Percentiles rank a stretch among this genome's conserved stretches.
phyloP scores from a whole-genome alignment of 2,329 filamentous ascomycete genomes.

The Iodosphaeria phyllophila region DNA sequence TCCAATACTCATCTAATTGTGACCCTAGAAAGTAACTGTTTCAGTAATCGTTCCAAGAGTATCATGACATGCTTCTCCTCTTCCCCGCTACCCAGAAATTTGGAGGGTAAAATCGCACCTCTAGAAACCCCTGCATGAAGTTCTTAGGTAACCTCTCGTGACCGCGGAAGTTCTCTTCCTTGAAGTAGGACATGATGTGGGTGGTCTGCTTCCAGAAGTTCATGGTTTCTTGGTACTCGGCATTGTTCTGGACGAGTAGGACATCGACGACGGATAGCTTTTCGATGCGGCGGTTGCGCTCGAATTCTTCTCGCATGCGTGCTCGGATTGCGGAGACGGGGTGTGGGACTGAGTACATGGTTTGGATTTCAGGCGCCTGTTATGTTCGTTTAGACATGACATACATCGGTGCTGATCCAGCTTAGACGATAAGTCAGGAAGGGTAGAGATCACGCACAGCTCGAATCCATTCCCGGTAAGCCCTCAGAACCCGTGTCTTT shows the following conservation, averaged over 20 bases:
- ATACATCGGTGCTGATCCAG: no score
- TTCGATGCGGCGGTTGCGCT: constrained; percentile 83
- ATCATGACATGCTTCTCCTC: constrained; percentile 63
- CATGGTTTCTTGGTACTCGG: constrained; percentile 96
- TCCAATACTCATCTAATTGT: no score
- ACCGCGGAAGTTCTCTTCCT: constrained; percentile 62
- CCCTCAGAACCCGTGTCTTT: constrained; percentile 65
- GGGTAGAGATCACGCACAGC: constrained; percentile 46
- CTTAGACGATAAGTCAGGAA: background rate
- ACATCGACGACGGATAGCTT: constrained; percentile 81
- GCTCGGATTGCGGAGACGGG: constrained; percentile 77
- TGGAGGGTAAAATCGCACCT: constrained; percentile 55
- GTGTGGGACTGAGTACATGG: constrained; percentile 86
- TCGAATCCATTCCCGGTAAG: constrained; percentile 92
- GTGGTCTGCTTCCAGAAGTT: constrained; percentile 98
- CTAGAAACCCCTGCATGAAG: constrained; percentile 89
- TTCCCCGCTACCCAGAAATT: no score
- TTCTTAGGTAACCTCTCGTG: constrained; percentile 61
- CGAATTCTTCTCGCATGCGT: constrained; percentile 91
- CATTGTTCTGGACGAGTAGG: constrained; percentile 74
- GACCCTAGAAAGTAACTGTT: constrained; percentile 47
- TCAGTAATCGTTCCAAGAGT: constrained; percentile 89
- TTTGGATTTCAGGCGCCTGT: constrained; percentile 93
- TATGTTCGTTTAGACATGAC: no score
- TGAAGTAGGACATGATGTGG: constrained; percentile 94